Percentiles rank a stretch among this genome's conserved stretches.
phyloP scores from a whole-genome alignment of 1,284 basidiomycete genomes.

The Malassezia japonica region DNA sequence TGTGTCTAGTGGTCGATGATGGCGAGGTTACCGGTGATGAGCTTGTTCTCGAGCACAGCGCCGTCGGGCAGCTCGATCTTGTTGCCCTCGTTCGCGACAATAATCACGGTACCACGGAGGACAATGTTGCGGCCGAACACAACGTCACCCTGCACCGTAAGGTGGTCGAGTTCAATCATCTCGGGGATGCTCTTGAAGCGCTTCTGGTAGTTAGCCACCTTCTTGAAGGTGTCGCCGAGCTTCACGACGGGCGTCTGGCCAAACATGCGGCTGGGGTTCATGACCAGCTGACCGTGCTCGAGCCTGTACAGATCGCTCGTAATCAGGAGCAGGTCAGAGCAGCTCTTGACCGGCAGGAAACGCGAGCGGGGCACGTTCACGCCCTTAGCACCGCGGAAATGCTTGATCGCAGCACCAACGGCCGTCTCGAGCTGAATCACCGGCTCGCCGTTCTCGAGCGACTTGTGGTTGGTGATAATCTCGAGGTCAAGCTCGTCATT shows the following conservation, averaged over 20 bases:
- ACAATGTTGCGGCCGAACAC: slow-evolving; percentile 89
- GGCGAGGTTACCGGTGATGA: slow-evolving; percentile 49
- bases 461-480: slow-evolving; percentile 81
- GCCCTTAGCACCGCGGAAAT: slow-evolving; percentile 80
- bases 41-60: slow-evolving; percentile 78
- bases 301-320: slow-evolving; percentile 95
- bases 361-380: slow-evolving; percentile 95
- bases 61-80: slow-evolving; percentile 93
- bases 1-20: slow-evolving; percentile 47
- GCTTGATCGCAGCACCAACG: slow-evolving; percentile 94
- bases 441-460: slow-evolving; percentile 60
- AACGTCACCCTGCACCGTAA: slow-evolving; percentile 93
- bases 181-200: slow-evolving; percentile 94
- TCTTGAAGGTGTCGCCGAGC: slow-evolving; percentile 66
- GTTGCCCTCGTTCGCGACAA: slow-evolving; percentile 85
- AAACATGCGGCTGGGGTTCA: slow-evolving; percentile 58
- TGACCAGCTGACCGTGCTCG: slow-evolving; percentile 83
- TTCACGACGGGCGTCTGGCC: slow-evolving; percentile 89
- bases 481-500: slow-evolving; percentile 74
- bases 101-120: slow-evolving; percentile 51
- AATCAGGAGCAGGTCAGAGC: slow-evolving; percentile 67
- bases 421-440: slow-evolving; percentile 88
- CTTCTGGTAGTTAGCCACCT: slow-evolving; percentile 95
- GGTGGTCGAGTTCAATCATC: slow-evolving; percentile 72
- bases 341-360: slow-evolving; percentile 82